These are phyloP conservation scores for Trichosanthes cucumerina DNA, from an alignment of 306 rosid genomes.

Conservation along the genomic window DNA sequence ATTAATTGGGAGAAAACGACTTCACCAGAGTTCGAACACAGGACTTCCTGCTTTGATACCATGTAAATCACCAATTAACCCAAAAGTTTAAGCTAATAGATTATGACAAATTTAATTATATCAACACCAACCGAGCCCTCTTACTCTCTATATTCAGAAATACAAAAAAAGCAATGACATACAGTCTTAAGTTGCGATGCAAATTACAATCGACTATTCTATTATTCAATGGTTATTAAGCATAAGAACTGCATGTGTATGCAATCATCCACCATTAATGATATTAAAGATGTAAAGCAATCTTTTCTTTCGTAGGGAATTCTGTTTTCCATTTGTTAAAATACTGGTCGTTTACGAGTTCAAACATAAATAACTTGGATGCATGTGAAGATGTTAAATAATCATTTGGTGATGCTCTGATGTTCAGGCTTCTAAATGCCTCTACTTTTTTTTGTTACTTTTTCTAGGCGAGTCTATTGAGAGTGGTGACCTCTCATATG, in stretches of 20 bases:
- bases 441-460: neutral
- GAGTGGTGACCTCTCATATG: slow-evolving; percentile 19
- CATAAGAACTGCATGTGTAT: neutral
- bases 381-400: neutral
- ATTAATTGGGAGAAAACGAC: too few relatives aligned
- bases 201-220: neutral
- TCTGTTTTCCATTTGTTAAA: neutral
- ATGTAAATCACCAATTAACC: too few relatives aligned
- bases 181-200: neutral
- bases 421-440: slow-evolving; percentile 9
- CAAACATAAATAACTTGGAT: neutral
- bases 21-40: too few relatives aligned
- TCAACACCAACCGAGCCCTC: too few relatives aligned
- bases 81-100: too few relatives aligned
- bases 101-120: too few relatives aligned
- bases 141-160: neutral
- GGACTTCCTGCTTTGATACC: too few relatives aligned
- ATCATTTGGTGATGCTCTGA: neutral
- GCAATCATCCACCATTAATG: neutral
- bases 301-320: neutral
- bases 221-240: neutral
- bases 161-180: neutral
- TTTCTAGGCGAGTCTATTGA: slow-evolving; percentile 33
- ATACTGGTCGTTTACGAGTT: neutral
- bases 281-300: neutral